Conservation (phyloP, 2,329 filamentous ascomycete genomes). For the Colletotrichum sp. region DNA sequence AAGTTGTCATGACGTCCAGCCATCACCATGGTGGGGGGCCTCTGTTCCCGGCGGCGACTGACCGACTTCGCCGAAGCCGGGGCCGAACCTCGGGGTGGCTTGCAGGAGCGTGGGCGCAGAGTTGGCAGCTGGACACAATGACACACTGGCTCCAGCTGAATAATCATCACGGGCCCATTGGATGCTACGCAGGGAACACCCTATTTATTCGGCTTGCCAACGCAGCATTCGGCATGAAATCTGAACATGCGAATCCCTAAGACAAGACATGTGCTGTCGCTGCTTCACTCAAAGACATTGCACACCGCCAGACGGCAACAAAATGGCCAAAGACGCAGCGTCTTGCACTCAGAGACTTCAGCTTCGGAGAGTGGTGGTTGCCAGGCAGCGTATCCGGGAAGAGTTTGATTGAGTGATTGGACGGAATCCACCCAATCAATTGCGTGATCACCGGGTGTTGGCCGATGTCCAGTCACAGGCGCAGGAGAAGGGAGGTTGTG, state of each 20-base stretch:
- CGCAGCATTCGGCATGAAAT: not conserved
- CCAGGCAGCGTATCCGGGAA: not conserved
- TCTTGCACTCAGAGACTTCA: not conserved
- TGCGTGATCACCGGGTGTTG: constrained; percentile 14
- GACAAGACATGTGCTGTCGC: not conserved
- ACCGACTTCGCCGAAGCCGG: constrained; percentile 19
- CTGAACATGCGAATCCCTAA: not conserved
- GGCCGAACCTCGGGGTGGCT: constrained; percentile 14
- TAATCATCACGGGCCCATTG: not conserved
- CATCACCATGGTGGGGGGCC: not conserved
- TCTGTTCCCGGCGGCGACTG: constrained; percentile 7
- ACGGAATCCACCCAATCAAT: constrained; percentile 14
- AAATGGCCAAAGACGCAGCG: not conserved
- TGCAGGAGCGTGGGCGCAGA: not conserved
- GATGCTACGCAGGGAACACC: not conserved
- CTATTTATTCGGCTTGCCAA: not conserved
- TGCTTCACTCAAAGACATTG: not conserved
- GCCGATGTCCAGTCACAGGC: constrained; percentile 8
- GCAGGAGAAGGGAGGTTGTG: not conserved
- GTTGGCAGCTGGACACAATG: not conserved
- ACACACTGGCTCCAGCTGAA: not conserved
- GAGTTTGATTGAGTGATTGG: not conserved
- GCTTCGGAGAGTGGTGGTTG: not conserved
- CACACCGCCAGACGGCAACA: not conserved
- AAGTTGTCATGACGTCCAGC: constrained; percentile 14